Base-by-base conservation (phyloP, 495 filamentous ascomycete species). In the Penicillium bialowiezense region DNA sequence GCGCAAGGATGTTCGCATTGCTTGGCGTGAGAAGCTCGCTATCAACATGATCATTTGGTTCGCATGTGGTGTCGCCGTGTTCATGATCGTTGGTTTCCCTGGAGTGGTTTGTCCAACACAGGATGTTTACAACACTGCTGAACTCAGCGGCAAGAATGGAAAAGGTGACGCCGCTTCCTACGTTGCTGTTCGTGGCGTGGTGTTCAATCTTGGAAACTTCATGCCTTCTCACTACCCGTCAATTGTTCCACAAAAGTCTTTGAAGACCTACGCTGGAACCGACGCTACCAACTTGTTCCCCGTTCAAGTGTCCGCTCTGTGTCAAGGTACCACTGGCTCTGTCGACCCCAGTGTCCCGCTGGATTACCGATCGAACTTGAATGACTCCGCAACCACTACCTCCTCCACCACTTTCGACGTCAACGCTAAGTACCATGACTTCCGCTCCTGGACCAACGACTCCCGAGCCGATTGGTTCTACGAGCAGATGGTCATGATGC, bases 41-140 rank as follows among this genome's bases (percentile, higher is more conserved):
- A 99, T 99, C 78, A 99, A 99, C 74, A 69, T 97, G 55, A 80
- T 97, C 67, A 99, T 99, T 62, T 99, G 93, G 93, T 78, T 92
- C 51, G 77, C 76, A 58, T 97, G 93, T 68, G 72, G 71, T 38
- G 72, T 88, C 54, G 82, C 88, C 3, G 77, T 87, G 37, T 99
- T 97, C 77, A 89, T 99, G 77, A 83, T 87, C 62, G 84, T 97
- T 46, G 79, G 82, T 58, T 95, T 98, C 66, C 93, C 93, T 14
- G 70, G 76, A 54, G 72, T 97, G 47, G 86, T 99, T 59, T 99
- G 93, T 71, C 93, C 93, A 1, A 91, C 73, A 24, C 95, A 97
- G 62, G 67, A 92, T 59, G 88, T 99, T 24, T 96, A 78, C 70
- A 93, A 88, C 33, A 72, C 87, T 9, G 73, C 78, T 14, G 95